phyloP scores from a whole-genome alignment of 2,329 filamentous ascomycete genomes.

The Paraconiothyrium brasiliense region DNA sequence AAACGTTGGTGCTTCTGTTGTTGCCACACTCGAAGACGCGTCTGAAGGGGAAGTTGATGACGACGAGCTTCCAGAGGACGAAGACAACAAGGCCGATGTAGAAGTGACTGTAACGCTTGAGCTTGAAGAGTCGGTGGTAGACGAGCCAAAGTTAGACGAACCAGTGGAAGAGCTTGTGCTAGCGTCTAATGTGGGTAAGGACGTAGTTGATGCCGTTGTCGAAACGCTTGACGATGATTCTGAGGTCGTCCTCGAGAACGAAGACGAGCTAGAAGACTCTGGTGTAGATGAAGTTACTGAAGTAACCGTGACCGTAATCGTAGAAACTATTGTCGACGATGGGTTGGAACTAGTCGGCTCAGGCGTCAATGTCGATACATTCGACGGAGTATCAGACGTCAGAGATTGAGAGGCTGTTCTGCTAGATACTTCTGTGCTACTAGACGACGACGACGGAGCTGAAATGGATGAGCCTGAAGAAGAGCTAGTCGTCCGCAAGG shows the following conservation, averaged over 20 bases:
- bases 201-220: background rate
- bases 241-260: background rate
- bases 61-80: background rate
- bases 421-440: background rate
- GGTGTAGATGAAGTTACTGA: background rate
- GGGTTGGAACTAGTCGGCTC: background rate
- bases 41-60: background rate
- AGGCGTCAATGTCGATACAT: background rate
- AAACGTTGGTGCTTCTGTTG: background rate
- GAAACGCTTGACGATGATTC: background rate
- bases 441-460: background rate
- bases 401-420: background rate
- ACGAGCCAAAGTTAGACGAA: background rate
- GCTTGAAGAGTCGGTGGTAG: background rate
- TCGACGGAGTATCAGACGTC: background rate
- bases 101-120: background rate
- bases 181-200: background rate
- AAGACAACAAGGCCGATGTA: background rate
- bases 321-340: background rate
- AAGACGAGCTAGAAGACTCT: background rate
- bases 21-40: background rate
- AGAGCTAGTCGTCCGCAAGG: background rate
- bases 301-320: background rate
- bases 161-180: background rate
- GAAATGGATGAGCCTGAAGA: background rate